These are phyloP conservation scores for Leccinum solheimii DNA, from an alignment of 1,284 basidiomycete genomes.

Conservation along the genomic window DNA sequence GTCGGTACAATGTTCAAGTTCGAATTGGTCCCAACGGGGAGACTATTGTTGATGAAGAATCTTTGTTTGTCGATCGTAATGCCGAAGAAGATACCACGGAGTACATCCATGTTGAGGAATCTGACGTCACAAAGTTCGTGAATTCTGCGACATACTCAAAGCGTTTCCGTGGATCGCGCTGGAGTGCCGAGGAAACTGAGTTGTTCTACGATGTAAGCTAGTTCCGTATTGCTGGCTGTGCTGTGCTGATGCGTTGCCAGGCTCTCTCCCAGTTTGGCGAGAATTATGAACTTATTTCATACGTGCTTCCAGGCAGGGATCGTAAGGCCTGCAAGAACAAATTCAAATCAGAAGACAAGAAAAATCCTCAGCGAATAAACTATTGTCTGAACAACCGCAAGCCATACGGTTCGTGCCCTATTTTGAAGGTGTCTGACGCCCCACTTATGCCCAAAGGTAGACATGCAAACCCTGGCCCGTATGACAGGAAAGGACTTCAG, in stretches of 20 bases:
- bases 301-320: slow-evolving; percentile 81
- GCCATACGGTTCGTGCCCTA: slow-evolving; percentile 58
- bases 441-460: slow-evolving; percentile 36
- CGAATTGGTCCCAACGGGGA: slow-evolving; percentile 80
- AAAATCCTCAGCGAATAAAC: slow-evolving; percentile 68
- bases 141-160: slow-evolving; percentile 84
- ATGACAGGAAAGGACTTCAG: slow-evolving; percentile 83
- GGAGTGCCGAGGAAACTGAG: slow-evolving; percentile 86
- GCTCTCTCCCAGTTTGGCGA: slow-evolving; percentile 86
- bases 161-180: slow-evolving; percentile 73
- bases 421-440: slow-evolving; percentile 1
- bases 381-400: slow-evolving; percentile 64
- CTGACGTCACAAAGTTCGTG: slow-evolving; percentile 78
- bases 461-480: slow-evolving; percentile 66
- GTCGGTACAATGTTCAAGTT: slow-evolving; percentile 77
- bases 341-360: slow-evolving; percentile 85
- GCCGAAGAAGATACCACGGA: slow-evolving; percentile 62
- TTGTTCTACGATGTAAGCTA: slow-evolving; percentile 75
- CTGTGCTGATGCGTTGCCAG: slow-evolving; percentile 40
- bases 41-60: slow-evolving; percentile 79
- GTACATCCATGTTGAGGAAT: slow-evolving; percentile 82
- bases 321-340: slow-evolving; percentile 89
- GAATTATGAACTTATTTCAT: slow-evolving; percentile 89
- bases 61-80: slow-evolving; percentile 70
- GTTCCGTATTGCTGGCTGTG: slow-evolving; percentile 1